phyloP scores from a whole-genome alignment of 805 yeast species.

The Monosporozyma solicola region DNA sequence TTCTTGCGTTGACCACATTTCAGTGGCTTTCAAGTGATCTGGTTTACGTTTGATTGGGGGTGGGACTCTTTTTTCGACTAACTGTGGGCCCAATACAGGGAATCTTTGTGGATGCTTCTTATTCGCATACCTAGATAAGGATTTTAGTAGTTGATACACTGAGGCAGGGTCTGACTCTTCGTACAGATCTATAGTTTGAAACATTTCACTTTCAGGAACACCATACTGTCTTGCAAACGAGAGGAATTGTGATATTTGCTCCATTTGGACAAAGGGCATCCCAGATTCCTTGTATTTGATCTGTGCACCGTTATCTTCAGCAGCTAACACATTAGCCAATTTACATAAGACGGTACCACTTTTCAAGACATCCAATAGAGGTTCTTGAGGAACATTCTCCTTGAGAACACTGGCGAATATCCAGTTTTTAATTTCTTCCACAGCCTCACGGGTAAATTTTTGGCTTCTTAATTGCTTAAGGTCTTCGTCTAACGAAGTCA shows the following conservation, averaged over 20 bases:
- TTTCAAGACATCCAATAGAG: constrained; percentile 45
- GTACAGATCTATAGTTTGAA: constrained; percentile 67
- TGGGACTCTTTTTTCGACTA: constrained; percentile 40
- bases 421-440: constrained; percentile 46
- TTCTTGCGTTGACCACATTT: constrained; percentile 50
- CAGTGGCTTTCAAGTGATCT: constrained; percentile 30
- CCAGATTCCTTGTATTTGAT: constrained; percentile 48
- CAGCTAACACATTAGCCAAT: constrained; percentile 31
- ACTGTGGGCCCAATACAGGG: constrained; percentile 51
- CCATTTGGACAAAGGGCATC: constrained; percentile 78
- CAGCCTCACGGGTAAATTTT: constrained; percentile 39
- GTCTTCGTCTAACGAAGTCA: constrained; percentile 59
- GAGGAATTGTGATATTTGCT: constrained; percentile 67
- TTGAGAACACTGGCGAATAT: constrained; percentile 34
- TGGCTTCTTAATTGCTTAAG: constrained; percentile 39
- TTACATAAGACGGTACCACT: constrained; percentile 53
- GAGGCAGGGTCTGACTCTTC: constrained; percentile 67
- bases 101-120: constrained; percentile 39
- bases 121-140: constrained; percentile 63
- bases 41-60: constrained; percentile 52
- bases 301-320: constrained; percentile 19
- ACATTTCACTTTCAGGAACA: constrained; percentile 71
- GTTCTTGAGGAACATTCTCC: constrained; percentile 17
- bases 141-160: constrained; percentile 62
- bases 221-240: constrained; percentile 53